Evolutionary conservation across 1,284 basidiomycete genomes (phyloP).

Genomic region (Somion occarium): DNA sequence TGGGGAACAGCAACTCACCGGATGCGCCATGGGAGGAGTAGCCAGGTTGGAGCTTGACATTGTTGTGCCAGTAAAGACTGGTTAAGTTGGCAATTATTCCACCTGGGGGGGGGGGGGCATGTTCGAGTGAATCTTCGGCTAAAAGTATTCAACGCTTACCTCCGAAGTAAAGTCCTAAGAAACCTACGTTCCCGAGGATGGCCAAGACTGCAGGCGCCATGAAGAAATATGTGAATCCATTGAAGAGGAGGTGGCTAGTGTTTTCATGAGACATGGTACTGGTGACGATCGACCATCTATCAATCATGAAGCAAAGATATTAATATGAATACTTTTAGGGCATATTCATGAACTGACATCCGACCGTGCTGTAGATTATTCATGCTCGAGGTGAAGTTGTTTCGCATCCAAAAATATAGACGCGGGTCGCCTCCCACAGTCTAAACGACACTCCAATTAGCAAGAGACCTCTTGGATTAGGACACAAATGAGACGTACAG

Average conservation of each 20-base stretch:
- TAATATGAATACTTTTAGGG: not conserved
- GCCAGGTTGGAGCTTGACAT: constrained; percentile 36
- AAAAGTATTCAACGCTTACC: constrained; percentile 41
- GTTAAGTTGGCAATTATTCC: constrained; percentile 60
- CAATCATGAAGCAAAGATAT: not conserved
- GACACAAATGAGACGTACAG: constrained; percentile 29
- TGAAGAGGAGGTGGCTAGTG: constrained; percentile 67
- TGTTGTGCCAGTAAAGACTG: constrained; percentile 54
- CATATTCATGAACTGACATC: constrained; percentile 42
- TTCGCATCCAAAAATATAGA: constrained; percentile 51
- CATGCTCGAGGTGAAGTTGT: constrained; percentile 67
- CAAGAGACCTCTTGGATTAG: constrained; percentile 1
- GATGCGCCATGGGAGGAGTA: constrained; percentile 70
- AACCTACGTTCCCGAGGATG: constrained; percentile 65
- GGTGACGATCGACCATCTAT: constrained; percentile 80
- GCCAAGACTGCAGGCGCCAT: constrained; percentile 69
- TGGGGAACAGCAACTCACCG: constrained; percentile 37
- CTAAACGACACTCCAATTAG: constrained; percentile 5
- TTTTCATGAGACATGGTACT: constrained; percentile 70
- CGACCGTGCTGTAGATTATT: constrained; percentile 66
- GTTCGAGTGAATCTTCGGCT: not conserved
- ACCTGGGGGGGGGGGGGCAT: too few relatives aligned
- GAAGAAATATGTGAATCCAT: constrained; percentile 78
- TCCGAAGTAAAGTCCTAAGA: constrained; percentile 75
- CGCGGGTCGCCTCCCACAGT: constrained; percentile 40